A percentile compares a stretch with the other conserved stretches of the same genome.
Evolutionary conservation across 352 stramenopile species (phyloP).

Genomic region (Globisporangium solare): DNA sequence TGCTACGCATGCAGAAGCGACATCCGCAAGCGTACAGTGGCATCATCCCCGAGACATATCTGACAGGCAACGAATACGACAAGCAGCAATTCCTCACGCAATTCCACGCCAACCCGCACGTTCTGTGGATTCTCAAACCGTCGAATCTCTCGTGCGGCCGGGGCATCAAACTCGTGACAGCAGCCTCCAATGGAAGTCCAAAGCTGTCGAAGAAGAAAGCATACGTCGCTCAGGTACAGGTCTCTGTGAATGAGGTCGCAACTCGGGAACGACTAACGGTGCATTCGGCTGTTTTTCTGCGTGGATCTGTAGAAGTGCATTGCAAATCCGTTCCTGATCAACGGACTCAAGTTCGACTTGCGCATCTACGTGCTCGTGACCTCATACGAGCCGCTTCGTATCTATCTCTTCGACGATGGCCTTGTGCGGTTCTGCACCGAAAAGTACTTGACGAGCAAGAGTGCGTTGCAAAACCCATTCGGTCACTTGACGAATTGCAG

Average conservation of each 20-base stretch:
- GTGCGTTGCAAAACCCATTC: conserved; percentile 75
- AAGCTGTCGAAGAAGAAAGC: conserved; percentile 69
- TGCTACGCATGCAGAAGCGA: conserved; percentile 64
- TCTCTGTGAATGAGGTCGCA: no score
- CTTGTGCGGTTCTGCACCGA: conserved; percentile 86
- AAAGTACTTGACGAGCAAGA: conserved; percentile 64
- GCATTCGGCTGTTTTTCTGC: no score
- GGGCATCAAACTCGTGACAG: conserved; percentile 69
- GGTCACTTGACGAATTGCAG: conserved; percentile 92
- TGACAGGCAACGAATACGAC: conserved; percentile 71
- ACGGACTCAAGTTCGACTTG: conserved; percentile 90
- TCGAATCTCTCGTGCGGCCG: conserved; percentile 71
- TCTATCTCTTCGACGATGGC: conserved; percentile 85
- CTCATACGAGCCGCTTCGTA: conserved; percentile 75
- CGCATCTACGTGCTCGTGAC: conserved; percentile 89
- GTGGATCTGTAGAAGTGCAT: conserved; percentile 57
- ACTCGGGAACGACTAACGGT: no score
- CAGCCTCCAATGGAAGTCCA: conserved; percentile 26
- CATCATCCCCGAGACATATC: conserved; percentile 68
- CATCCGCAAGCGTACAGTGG: conserved; percentile 36
- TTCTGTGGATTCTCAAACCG: conserved; percentile 80
- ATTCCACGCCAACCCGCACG: conserved; percentile 35
- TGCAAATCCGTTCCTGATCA: conserved; percentile 77
- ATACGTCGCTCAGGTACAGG: conserved; percentile 54
- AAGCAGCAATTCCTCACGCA: conserved; percentile 52